phyloP scores from a whole-genome alignment of 176 grass and related monocot species.

The Carex kokanica region DNA sequence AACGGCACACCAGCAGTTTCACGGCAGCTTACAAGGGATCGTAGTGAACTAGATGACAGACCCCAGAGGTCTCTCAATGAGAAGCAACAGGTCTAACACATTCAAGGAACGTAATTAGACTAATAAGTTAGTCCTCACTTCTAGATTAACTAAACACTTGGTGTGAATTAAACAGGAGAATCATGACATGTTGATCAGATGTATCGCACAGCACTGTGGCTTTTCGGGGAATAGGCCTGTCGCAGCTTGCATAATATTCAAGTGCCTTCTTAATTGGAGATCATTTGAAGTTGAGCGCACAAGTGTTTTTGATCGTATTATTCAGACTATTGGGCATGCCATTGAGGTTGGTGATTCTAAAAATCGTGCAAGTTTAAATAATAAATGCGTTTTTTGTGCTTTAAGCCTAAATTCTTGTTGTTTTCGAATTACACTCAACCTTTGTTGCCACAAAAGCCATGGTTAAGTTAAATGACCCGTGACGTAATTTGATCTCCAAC shows the following conservation, averaged over 20 bases:
- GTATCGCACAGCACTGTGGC: conserved; percentile 84
- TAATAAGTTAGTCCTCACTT: not conserved
- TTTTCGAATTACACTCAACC: not conserved
- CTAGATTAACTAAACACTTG: not conserved
- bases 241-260: conserved; percentile 94
- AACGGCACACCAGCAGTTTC: conserved; percentile 36
- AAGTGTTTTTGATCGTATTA: conserved; percentile 99
- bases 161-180: conserved; percentile 58
- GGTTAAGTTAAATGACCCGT: not conserved
- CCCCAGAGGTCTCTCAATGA: conserved; percentile 95
- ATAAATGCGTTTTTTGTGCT: not conserved
- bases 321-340: conserved; percentile 98
- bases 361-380: not conserved
- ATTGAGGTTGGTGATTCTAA: conserved; percentile 76
- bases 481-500: not conserved
- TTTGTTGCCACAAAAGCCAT: not conserved
- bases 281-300: conserved; percentile 99
- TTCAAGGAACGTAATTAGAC: not conserved
- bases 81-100: conserved; percentile 72
- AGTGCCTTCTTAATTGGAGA: conserved; percentile 99
- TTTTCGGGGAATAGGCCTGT: conserved; percentile 81
- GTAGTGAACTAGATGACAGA: conserved; percentile 80
- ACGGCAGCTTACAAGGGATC: conserved; percentile 53
- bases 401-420: not conserved
- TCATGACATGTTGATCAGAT: conserved; percentile 95